Conservation (phyloP, 176 grass and related monocot species). For the Pontederia crassipes region DNA sequence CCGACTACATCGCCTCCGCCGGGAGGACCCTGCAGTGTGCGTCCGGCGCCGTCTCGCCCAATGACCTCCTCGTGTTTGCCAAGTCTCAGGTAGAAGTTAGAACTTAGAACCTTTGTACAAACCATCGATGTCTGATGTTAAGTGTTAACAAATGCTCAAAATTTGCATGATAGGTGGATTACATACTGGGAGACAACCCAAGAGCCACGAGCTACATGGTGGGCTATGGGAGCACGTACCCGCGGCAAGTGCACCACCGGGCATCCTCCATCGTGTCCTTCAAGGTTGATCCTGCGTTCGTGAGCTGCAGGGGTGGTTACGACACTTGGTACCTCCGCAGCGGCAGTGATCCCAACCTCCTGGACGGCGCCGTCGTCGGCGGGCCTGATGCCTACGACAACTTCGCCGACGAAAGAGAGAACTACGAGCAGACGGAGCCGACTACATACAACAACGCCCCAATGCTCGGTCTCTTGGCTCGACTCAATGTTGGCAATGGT, state of each 20-base stretch:
- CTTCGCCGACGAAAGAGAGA: conserved; percentile 69
- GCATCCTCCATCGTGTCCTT: conserved; percentile 68
- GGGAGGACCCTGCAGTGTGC: conserved; percentile 23
- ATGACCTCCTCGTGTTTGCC: conserved; percentile 47
- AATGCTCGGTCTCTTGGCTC: conserved; percentile 58
- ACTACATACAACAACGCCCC: conserved; percentile 91
- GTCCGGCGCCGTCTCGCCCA: conserved; percentile 20
- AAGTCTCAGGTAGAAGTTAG: conserved; percentile 38
- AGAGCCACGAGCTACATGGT: conserved; percentile 89
- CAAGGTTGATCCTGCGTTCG: conserved; percentile 33
- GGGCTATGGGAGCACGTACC: conserved; percentile 54
- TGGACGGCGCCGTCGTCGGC: conserved; percentile 70
- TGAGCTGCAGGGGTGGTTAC: conserved; percentile 60
- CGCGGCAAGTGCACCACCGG: conserved; percentile 65
- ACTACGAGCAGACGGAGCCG: conserved; percentile 85
- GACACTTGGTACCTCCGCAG: conserved; percentile 39
- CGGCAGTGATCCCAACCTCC: conserved; percentile 59
- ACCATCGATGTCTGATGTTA: neutral
- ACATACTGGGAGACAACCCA: conserved; percentile 69
- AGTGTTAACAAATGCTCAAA: neutral
- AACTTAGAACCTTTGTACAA: neutral
- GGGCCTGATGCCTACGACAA: conserved; percentile 55
- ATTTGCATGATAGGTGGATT: conserved; percentile 41
- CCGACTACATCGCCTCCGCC: conserved; percentile 41
- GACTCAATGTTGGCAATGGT: conserved; percentile 41